phyloP scores from a whole-genome alignment of 441 rosid genomes.

The Gossypium aridum region DNA sequence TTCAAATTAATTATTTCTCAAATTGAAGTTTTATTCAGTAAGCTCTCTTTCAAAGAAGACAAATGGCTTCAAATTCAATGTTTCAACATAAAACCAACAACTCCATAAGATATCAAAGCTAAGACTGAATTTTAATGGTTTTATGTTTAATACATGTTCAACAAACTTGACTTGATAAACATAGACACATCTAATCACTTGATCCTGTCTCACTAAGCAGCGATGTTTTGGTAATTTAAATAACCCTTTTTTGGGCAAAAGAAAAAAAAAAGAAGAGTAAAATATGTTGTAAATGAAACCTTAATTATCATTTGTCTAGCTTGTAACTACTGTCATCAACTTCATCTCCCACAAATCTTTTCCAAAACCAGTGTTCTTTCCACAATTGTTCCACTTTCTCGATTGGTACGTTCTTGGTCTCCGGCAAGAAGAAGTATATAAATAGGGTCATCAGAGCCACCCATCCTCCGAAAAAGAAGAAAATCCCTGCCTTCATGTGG shows the following conservation, averaged over 20 bases:
- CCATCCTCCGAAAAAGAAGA: conserved; percentile 61
- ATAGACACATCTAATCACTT: neutral
- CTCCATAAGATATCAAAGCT: neutral
- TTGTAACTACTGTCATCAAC: neutral
- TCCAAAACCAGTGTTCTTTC: conserved; percentile 62
- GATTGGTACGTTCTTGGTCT: conserved; percentile 54
- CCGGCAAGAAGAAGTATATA: conserved; percentile 41
- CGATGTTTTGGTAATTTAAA: neutral
- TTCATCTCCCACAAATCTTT: conserved; percentile 11
- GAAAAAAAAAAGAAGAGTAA: neutral
- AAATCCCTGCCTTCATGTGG: conserved; percentile 37
- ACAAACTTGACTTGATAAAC: neutral
- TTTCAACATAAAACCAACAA: neutral
- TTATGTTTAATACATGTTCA: neutral
- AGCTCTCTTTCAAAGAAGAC: neutral
- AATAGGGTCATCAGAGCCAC: conserved; percentile 43
- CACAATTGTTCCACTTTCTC: conserved; percentile 50
- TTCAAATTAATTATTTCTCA: neutral
- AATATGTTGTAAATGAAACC: neutral
- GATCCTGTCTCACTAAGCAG: neutral
- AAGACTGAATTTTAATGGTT: neutral
- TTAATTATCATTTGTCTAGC: neutral
- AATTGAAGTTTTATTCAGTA: neutral
- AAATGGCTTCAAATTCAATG: neutral
- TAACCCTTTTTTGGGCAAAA: neutral